Evolutionary conservation across 2,329 filamentous ascomycete species (phyloP).

Genomic region (Myriosclerotinia scirpicola): DNA sequence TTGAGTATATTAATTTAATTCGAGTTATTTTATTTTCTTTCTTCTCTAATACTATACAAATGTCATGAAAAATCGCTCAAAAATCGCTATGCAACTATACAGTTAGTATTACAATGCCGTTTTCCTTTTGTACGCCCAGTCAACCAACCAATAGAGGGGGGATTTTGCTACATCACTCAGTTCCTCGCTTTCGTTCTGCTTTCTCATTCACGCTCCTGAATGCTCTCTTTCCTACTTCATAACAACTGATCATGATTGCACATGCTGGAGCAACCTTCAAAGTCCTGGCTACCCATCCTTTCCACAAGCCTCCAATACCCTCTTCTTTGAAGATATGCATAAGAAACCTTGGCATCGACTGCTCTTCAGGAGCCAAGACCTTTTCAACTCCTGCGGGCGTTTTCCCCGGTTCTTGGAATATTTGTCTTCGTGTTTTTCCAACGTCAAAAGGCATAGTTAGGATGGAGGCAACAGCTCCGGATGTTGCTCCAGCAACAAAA

Average conservation of each 20-base stretch:
- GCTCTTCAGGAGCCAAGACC: constrained; percentile 64
- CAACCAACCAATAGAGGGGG: neutral
- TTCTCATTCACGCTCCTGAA: constrained; percentile 72
- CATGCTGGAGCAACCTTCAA: constrained; percentile 95
- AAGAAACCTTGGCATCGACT: constrained; percentile 78
- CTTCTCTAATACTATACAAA: constrained; percentile 27
- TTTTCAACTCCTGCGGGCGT: constrained; percentile 42
- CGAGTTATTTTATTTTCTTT: constrained; percentile 20
- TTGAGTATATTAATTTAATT: constrained; percentile 2
- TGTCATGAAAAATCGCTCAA: constrained; percentile 25
- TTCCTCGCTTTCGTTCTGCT: constrained; percentile 34
- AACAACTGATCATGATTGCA: constrained; percentile 98
- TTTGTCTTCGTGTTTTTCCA: constrained; percentile 91
- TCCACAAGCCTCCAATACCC: constrained; percentile 78
- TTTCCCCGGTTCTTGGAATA: constrained; percentile 60
- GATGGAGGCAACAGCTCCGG: constrained; percentile 81
- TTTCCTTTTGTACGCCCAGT: constrained; percentile 10
- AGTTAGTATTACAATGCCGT: constrained; percentile 22
- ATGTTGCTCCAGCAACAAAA: constrained; percentile 80
- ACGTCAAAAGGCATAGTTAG: constrained; percentile 96
- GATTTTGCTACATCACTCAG: constrained; percentile 28
- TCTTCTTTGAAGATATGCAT: constrained; percentile 88
- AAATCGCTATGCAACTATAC: constrained; percentile 33
- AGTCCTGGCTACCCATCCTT: constrained; percentile 86
- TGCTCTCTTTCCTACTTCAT: constrained; percentile 91